Evolutionary conservation across 148 eudicot genomes (phyloP).

Genomic region (Polygonum maritimum): DNA sequence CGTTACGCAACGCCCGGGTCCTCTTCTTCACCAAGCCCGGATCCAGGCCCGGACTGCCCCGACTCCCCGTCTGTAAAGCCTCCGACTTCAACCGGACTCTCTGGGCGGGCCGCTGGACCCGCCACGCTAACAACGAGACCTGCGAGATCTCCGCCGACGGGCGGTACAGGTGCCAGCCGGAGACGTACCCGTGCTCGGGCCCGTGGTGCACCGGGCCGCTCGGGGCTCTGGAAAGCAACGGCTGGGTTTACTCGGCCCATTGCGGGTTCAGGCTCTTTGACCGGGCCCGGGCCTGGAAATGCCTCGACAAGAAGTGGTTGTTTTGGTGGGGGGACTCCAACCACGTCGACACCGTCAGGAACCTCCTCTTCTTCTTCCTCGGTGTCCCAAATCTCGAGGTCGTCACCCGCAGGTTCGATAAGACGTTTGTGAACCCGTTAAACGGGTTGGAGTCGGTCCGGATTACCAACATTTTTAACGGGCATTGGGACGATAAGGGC

Average conservation of each 20-base stretch:
- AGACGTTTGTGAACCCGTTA: slow-evolving; percentile 60
- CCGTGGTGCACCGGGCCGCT: slow-evolving; percentile 87
- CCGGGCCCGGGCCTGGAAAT: slow-evolving; percentile 55
- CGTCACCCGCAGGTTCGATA: slow-evolving; percentile 63
- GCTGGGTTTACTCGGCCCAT: slow-evolving; percentile 93
- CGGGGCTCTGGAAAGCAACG: slow-evolving; percentile 82
- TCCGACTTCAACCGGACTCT: slow-evolving; percentile 46
- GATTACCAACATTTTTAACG: slow-evolving; percentile 86
- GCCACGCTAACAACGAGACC: slow-evolving; percentile 57
- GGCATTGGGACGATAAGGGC: slow-evolving; percentile 45
- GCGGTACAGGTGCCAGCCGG: slow-evolving; percentile 53
- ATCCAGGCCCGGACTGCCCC: slow-evolving; percentile 26
- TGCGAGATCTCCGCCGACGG: slow-evolving; percentile 69
- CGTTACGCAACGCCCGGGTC: slow-evolving; percentile 42
- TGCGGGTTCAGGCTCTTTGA: slow-evolving; percentile 63
- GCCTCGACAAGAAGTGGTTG: slow-evolving; percentile 64
- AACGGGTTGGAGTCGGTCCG: slow-evolving; percentile 42
- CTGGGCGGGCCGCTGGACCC: slow-evolving; percentile 96
- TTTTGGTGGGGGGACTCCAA: slow-evolving; percentile 99
- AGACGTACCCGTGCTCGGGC: slow-evolving; percentile 41
- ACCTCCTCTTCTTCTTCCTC: slow-evolving; percentile 66
- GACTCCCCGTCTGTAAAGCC: slow-evolving; percentile 34
- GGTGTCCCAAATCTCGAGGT: slow-evolving; percentile 30
- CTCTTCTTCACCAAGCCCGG: slow-evolving; percentile 37
- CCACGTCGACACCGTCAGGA: slow-evolving; percentile 83